Evolutionary conservation across 2,329 filamentous ascomycete species (phyloP), one percentile per base, ranked within the genome.

Genomic region (Phaeosphaeria sp.): DNA sequence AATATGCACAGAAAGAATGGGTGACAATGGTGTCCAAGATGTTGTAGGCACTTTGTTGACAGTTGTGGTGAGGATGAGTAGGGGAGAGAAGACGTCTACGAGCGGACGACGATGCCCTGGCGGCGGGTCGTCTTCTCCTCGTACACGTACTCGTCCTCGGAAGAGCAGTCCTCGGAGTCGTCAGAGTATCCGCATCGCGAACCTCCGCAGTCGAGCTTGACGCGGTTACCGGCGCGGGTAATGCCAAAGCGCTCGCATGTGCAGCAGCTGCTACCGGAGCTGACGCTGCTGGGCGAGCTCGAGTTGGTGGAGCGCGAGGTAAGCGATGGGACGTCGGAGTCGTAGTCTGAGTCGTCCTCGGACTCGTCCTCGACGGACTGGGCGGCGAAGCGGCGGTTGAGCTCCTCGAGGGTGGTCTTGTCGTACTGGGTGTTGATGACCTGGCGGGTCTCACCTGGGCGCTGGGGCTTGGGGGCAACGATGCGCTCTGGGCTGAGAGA

Each of bases 241-340:
- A 98, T 96, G 71, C 93, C 94, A 83, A 95, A 97, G 82, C 93
- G 91, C 80, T 97, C 92, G 82, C 94, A 98, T 65, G 90, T 93
- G 87, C 95, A 98, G 77, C 85, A 86, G 73, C 79, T 77, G 57
- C 71, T 78, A 51, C 78, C 76, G 58, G 81, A 81, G 60, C 80
- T 82, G 69, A 88, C 84, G 65, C 86, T 89, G 80, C 87, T 88
- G 73, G 90, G 91, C 53, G 63, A 61, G 51, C 90, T 92, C 51
- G 83, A 84, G 49, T 84, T 85, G 62, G 90, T 90, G 61, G 89
- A 91, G 83, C 91, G 92, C 43, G 71, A 74, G 69, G 82, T 90
- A 72, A 90, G 88, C 61, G 87, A 89, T 60, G 88, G 91, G 80
- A 86, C 89, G 84, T 89, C 89, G 70, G 89, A 80, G 63, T 74